Base-by-base conservation (phyloP, 2,329 filamentous ascomycete genomes). In the Scytalidium lignicola region DNA sequence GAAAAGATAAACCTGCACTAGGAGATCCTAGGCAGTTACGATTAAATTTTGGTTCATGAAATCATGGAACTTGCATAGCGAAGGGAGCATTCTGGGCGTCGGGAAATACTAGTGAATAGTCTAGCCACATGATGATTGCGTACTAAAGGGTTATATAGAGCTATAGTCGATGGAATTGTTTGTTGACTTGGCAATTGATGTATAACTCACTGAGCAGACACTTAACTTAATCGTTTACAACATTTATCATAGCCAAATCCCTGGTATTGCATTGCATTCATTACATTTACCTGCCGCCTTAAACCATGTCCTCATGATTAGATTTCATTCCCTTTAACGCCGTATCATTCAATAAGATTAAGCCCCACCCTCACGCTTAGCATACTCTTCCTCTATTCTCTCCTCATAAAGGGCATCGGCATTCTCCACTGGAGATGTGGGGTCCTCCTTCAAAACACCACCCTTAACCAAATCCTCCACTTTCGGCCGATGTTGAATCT, bases 381-480 rank as follows among this genome's bases (percentile, higher is more conserved):
- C 79, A 58, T 83, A 82, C 62, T 83, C 80, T 1, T 82, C 78
- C 66, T 83, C 78, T 32, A 83, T 83, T 17, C 77, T 78, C 65
- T 83, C 79, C 51, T 74, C 71, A 55, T 83, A 83, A 57, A 74
- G 75, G 29, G 47, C 58, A 46, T 57, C 58, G 20, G 51, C 53
- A 15, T 58, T 56, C 19, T 17, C 41, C 26, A 51, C 46, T 3
- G 75, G 66, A n/a, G 72, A 72, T 49, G 81, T 76, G 2, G 81
- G 81, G 58, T 86, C 82, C 56, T 85, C 80, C 51, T 80, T 82
- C 55, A 96, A 71, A 48, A 96, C 88, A 4, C 90, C 90, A 58
- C 87, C 83, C 62, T 86, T 83, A 50, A 96, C 75, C 54, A 96
- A 73, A 45, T 86, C 78, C 57, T 90, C 88, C 10, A 88, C 86